Base-by-base conservation (phyloP, 1,284 basidiomycete species). In the Uromyces viciae-fabae region DNA sequence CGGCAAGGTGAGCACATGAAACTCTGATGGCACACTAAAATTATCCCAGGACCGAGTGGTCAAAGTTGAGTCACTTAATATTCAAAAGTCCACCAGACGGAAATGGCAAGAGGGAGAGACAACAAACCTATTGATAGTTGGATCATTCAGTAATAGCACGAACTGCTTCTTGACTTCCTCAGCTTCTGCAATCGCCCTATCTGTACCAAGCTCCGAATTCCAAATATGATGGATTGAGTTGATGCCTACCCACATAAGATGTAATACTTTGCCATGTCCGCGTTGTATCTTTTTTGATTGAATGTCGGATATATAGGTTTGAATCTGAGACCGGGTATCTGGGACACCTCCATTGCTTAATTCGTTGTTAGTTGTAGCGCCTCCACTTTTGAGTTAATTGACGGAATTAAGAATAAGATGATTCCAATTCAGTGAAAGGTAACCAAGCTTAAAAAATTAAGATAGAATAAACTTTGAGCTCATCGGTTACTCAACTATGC, bases 151-250 rank as follows among this genome's bases (percentile, higher is more conserved):
- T 15, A 78, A 54, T 28, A 25, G 38, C 17, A n/a, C 19, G 25
- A 78, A 40, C 40, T 78, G 76, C n/a, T 40, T 54, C 64, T 42
- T 54, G 38, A 78, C 64, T 60, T 78, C 76, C 2, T 60, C 33
- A 19, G 38, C 43, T 42, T 81, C 54, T n/a, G 40, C 15, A 7
- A 40, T 31, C 1, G 72, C 71, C 14, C 49, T 43, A 28, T 75
- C 60, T 19, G 40, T 62, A 11, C 69, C 69, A 19, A 49, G 36
- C 25, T 33, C 71, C 54, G 69, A 58, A 40, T 72, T 60, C 79
- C 71, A 81, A 49, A 81, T 81, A 14, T 75, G 79, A 75, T 71
- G 72, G 1, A 81, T 81, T 22, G 69, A 42, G 40, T 81, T 81
- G 9, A 81, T 73, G 33, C 79, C 79, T 19, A 81, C 69, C 79